These are phyloP conservation scores for Lophiostoma macrostomum DNA, from an alignment of 495 filamentous ascomycete genomes.

Conservation along the genomic window DNA sequence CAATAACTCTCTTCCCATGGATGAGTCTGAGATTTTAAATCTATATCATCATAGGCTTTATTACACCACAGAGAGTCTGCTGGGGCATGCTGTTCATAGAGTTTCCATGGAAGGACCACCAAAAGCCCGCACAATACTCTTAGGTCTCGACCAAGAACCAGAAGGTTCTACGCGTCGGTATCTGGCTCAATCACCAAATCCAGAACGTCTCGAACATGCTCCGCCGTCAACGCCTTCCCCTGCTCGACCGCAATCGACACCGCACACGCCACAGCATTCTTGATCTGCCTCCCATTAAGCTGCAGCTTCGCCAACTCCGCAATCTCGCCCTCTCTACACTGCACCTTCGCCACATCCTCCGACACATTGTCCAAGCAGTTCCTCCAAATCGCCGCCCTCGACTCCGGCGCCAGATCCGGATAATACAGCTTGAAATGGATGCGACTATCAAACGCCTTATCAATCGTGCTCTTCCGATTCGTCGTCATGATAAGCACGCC, in stretches of 20 bases:
- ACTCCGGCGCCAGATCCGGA: neutral
- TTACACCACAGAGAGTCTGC: too few species aligned
- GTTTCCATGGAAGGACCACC: too few species aligned
- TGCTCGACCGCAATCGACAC: neutral
- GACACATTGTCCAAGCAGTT: neutral
- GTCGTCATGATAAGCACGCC: slow-evolving; percentile 8
- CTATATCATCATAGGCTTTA: too few species aligned
- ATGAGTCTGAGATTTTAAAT: too few species aligned
- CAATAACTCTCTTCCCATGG: too few species aligned
- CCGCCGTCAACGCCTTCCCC: neutral
- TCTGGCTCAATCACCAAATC: neutral
- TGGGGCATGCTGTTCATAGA: too few species aligned
- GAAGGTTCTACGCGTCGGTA: too few species aligned
- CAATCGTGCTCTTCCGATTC: neutral
- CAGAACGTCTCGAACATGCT: neutral
- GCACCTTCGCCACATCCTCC: neutral
- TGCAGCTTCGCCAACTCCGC: neutral
- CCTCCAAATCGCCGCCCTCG: neutral
- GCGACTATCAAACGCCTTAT: neutral
- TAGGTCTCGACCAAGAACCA: too few species aligned
- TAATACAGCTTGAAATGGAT: slow-evolving; percentile 7
- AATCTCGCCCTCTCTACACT: neutral
- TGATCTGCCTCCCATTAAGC: neutral
- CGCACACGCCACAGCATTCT: neutral
- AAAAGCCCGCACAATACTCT: too few species aligned